Conservation (phyloP, 352 stramenopile genomes). For the Globisporangium ultimum region DNA sequence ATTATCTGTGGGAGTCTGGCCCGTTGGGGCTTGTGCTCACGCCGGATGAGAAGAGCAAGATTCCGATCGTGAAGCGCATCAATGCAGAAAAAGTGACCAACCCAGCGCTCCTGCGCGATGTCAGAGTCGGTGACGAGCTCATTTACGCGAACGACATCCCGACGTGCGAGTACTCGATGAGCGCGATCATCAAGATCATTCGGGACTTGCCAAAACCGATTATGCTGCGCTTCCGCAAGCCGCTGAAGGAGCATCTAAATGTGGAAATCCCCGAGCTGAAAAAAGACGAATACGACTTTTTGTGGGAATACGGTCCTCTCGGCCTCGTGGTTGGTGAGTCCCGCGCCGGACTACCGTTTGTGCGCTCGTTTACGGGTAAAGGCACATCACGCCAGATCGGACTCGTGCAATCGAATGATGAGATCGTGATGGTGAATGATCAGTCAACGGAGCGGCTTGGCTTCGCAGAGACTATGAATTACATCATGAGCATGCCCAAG, state of each 20-base stretch:
- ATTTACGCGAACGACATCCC: constrained; percentile 80
- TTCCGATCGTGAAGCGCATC: constrained; percentile 78
- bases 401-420: constrained; percentile 70
- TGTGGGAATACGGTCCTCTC: constrained; percentile 77
- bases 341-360: constrained; percentile 50
- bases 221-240: constrained; percentile 67
- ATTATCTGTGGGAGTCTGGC: constrained; percentile 71
- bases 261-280: constrained; percentile 45
- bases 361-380: constrained; percentile 80
- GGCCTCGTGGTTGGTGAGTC: constrained; percentile 72
- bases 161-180: constrained; percentile 69
- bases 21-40: constrained; percentile 73
- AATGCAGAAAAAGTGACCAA: constrained; percentile 52
- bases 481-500: constrained; percentile 85
- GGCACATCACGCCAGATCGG: constrained; percentile 67
- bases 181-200: constrained; percentile 69
- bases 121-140: constrained; percentile 60
- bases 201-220: constrained; percentile 79
- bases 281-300: constrained; percentile 79
- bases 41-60: constrained; percentile 55
- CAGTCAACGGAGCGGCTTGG: constrained; percentile 38
- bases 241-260: constrained; percentile 41
- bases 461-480: constrained; percentile 80
- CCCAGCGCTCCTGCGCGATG: constrained; percentile 38
- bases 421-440: constrained; percentile 84